Base-by-base conservation (phyloP, 352 stramenopile genomes). In the Plasmopara halstedii region DNA sequence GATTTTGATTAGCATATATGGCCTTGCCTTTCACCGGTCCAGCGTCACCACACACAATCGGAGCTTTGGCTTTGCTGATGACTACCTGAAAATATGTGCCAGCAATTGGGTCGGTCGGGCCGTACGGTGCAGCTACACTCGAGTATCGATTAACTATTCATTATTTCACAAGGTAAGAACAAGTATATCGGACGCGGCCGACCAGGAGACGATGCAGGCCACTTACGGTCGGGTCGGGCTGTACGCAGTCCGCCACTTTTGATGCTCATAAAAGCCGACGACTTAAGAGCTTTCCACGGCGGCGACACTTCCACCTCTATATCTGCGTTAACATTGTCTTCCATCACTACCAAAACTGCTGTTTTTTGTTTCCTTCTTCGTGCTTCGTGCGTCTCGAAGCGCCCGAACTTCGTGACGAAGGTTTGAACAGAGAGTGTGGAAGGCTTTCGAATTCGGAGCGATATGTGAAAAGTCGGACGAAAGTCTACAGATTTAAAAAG, bases 1-100 rank as follows among this genome's bases (percentile, higher is more conserved):
- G 42, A n/a, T 78, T 63, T 25, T 31, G 31, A 29, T 77, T 62
- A 7, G 73, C 72, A 61, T 81, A 85, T 47, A 86, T 83, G 33
- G 77, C 73, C 29, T 88, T 88, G 42, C 77, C 77, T 42, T 85
- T 88, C 39, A 78, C 47, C 17, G 64, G 62, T 6, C 75, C 73
- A 6, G 73, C 73, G 26, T 66, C 74, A 1, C 65, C 71, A 22
- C 64, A 85, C 6, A 80, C 56, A 10, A 88, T 76, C 0, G 76
- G 76, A 1, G 76, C 76, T 6, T 80, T 73, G 18, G 60, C 60
- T 32, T 83, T 77, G 21, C 63, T 76, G 44, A 88, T 85, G 31
- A 73, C 58, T 18, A 81, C 57, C 20, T 80, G 60, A 37, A 85
- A 87, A 50, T 85, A 87, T 0, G 54, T 73, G 34, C 50, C 53